Evolutionary conservation across 2,329 filamentous ascomycete species (phyloP).

Genomic region (Arthroderma sp.): DNA sequence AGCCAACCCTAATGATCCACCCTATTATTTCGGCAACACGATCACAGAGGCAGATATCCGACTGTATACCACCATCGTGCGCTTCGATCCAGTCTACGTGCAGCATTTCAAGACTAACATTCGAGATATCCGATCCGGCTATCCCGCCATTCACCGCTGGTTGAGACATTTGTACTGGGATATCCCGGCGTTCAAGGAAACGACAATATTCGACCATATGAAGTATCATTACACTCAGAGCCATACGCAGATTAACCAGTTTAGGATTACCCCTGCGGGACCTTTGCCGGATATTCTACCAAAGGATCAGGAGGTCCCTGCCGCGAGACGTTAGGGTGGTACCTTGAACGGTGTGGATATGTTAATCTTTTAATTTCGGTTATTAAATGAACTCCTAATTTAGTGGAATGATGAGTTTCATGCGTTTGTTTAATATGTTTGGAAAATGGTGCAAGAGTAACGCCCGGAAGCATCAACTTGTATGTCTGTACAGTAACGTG

Average conservation of each 20-base stretch:
- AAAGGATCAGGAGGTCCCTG: constrained; percentile 61
- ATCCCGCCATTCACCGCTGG: constrained; percentile 70
- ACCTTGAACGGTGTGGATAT: not conserved
- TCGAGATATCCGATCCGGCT: constrained; percentile 69
- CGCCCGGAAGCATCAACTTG: too few species aligned
- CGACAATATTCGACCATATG: constrained; percentile 90
- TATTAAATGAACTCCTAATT: not conserved
- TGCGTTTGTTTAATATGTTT: not conserved
- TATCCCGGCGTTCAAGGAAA: constrained; percentile 60
- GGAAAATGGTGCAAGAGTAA: too few species aligned
- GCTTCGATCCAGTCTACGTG: constrained; percentile 67
- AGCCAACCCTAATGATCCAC: constrained; percentile 22
- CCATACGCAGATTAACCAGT: constrained; percentile 51
- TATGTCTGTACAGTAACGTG: too few species aligned
- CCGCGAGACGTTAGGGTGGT: constrained; percentile 2
- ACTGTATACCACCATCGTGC: constrained; percentile 58
- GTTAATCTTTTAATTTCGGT: not conserved
- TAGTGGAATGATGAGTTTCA: not conserved
- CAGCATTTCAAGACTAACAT: constrained; percentile 77
- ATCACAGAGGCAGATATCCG: constrained; percentile 75
- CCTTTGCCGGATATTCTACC: constrained; percentile 71
- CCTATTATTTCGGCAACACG: constrained; percentile 60
- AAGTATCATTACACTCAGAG: constrained; percentile 64
- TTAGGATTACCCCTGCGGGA: constrained; percentile 68
- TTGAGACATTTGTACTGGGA: constrained; percentile 77